Evolutionary conservation across 495 filamentous ascomycete genomes (phyloP), one percentile per base, ranked within the genome.

Genomic region (Chaetomium fimeti): DNA sequence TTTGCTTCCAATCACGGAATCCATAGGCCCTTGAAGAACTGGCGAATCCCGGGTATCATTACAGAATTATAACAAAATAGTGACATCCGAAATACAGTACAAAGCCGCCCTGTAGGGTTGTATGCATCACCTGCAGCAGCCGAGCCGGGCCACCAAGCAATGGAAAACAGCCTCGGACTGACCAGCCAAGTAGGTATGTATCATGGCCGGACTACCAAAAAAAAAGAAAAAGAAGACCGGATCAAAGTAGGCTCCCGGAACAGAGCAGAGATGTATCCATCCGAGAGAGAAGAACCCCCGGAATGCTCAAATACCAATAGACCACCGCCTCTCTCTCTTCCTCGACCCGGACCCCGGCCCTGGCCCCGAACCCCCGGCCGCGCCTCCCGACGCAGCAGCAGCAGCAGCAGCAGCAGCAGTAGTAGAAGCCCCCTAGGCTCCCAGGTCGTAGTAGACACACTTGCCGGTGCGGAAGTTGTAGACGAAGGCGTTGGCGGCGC

Each of bases 381-480:
- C 47, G 11, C 54, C 32, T 6, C 5, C 3, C 7, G 32, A 6
- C 7, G 32, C 32, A 36, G 32, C 12, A 36, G 32, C 12, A 11
- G 18, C 4, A 11, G 11, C 20, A 24, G 45, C 6, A 22, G 11
- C 9, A 15, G 11, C 52, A 5, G 12, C 40, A 27, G 38, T 2
- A 5, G 24, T 3, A 58, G 57, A 32, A 56, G 61, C 66, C 18
- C 3, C 63, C 77, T 68, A 84, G 16, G 75, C 77, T 25, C 81
- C 84, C 28, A 93, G 76, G 69, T 91, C 88, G 69, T 93, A 93
- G 70, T 88, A 89, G 15, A 92, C 79, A 69, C 89, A 91, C 61
- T 81, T 84, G 0, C 87, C 87, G 5, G 89, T 91, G 38, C 90
- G 79, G 62, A 91, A 91, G 70, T 92, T 93, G 72, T 92, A 92